These are phyloP conservation scores for Saccharomyces hybrid DNA, from an alignment of 1,139 yeast genomes.

Conservation along the genomic window DNA sequence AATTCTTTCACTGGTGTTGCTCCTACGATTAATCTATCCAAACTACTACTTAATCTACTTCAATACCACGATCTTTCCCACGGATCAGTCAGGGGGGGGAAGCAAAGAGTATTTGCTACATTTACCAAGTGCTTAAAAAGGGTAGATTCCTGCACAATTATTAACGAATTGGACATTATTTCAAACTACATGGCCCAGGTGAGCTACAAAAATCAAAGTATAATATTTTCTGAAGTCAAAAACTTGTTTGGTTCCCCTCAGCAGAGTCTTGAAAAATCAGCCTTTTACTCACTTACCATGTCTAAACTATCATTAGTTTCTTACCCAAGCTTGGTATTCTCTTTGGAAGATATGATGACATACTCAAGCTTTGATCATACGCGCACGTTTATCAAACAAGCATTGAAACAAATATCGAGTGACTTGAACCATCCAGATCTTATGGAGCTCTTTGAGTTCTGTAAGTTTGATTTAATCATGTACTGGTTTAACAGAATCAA, in stretches of 20 bases:
- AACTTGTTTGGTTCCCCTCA: conserved; percentile 15
- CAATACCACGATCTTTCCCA: conserved; percentile 15
- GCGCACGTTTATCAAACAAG: conserved; percentile 31
- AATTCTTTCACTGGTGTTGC: conserved; percentile 16
- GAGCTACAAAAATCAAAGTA: conserved; percentile 25
- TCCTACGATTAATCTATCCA: conserved; percentile 11
- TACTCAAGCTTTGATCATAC: conserved; percentile 32
- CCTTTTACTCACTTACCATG: conserved; percentile 16
- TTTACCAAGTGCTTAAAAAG: conserved; percentile 15
- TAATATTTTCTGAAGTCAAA: conserved; percentile 22
- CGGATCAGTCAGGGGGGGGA: conserved; percentile 19
- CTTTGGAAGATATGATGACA: conserved; percentile 13
- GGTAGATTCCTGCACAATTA: conserved; percentile 10
- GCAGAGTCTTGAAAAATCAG: conserved; percentile 16
- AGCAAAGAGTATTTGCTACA: conserved; percentile 22
- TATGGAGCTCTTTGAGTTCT: conserved; percentile 17
- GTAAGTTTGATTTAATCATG: conserved; percentile 19
- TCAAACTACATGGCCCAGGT: conserved; percentile 17
- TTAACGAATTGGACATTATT: conserved; percentile 9
- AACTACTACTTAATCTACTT: conserved; percentile 16
- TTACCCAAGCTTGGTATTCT: conserved; percentile 10
- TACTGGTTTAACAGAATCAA: conserved; percentile 13
- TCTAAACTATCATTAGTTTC: conserved; percentile 14
- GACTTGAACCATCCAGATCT: conserved; percentile 6
- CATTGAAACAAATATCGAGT: conserved; percentile 7